Evolutionary conservation across 257 asterid species (phyloP).

Genomic region (Ilex asprella): DNA sequence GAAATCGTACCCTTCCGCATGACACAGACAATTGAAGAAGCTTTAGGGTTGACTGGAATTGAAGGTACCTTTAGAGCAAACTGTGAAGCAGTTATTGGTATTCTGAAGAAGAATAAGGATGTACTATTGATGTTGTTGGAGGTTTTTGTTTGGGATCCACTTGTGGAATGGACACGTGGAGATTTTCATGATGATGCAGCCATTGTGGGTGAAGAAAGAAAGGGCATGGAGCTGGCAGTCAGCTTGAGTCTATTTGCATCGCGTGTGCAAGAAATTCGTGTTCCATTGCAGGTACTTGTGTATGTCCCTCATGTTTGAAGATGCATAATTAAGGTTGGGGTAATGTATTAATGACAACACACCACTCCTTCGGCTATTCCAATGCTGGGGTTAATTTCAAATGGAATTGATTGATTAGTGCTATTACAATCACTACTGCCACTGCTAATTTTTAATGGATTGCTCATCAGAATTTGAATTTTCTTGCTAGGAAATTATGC

Average conservation of each 20-base stretch:
- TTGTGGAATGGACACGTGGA: slow-evolving; percentile 98
- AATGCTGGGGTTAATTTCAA: no score
- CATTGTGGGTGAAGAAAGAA: slow-evolving; percentile 96
- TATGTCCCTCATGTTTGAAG: no score
- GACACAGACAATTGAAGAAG: slow-evolving; percentile 95
- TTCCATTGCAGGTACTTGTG: slow-evolving; percentile 81
- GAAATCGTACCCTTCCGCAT: slow-evolving; percentile 99
- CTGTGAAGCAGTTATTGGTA: slow-evolving; percentile 90
- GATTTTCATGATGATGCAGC: slow-evolving; percentile 99
- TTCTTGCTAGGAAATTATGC: no score
- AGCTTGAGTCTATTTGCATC: slow-evolving; percentile 97
- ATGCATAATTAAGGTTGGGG: no score
- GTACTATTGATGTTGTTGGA: slow-evolving; percentile 82
- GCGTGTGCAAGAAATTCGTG: slow-evolving; percentile 95
- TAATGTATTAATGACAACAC: no score
- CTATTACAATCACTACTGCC: no score
- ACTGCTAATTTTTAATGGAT: no score
- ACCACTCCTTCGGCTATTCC: no score
- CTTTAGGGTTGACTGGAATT: slow-evolving; percentile 86
- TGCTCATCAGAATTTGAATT: no score
- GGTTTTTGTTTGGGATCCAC: slow-evolving; percentile 98
- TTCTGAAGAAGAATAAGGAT: slow-evolving; percentile 90
- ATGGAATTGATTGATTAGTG: no score
- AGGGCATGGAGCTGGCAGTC: slow-evolving; percentile 99
- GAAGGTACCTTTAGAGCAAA: slow-evolving; percentile 94